phyloP scores from a whole-genome alignment of 1,139 yeast genomes.

The Yamadazyma diddensiae region DNA sequence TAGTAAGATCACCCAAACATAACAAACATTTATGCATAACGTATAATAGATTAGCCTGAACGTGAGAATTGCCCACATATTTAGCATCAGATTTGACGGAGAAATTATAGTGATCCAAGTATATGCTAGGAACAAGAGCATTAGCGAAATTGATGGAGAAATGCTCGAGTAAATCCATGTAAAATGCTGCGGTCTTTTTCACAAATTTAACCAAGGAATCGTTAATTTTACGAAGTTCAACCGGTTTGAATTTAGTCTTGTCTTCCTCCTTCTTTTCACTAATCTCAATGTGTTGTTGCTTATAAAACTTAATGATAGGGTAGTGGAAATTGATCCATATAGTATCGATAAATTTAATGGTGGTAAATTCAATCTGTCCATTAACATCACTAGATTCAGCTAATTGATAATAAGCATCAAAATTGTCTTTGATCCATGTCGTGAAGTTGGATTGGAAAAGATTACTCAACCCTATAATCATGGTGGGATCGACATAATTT shows the following conservation, averaged over 20 bases:
- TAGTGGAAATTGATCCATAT: slow-evolving; percentile 64
- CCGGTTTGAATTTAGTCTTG: slow-evolving; percentile 31
- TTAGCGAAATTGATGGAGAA: slow-evolving; percentile 36
- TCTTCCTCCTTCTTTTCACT: slow-evolving; percentile 11
- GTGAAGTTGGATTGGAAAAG: slow-evolving; percentile 43
- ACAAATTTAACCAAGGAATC: slow-evolving; percentile 49
- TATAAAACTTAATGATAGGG: slow-evolving; percentile 58
- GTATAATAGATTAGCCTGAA: slow-evolving; percentile 43
- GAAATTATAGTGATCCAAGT: slow-evolving; percentile 23
- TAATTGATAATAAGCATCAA: slow-evolving; percentile 20
- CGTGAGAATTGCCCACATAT: slow-evolving; percentile 18
- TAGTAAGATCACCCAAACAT: slow-evolving; percentile 56
- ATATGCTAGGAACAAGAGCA: slow-evolving; percentile 29
- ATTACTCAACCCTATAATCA: slow-evolving; percentile 43
- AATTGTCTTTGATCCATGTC: slow-evolving; percentile 35
- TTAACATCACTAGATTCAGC: slow-evolving; percentile 13
- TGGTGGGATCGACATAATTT: slow-evolving; percentile 40
- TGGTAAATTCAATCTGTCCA: slow-evolving; percentile 25
- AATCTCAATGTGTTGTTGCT: slow-evolving; percentile 35
- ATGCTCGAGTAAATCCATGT: slow-evolving; percentile 34
- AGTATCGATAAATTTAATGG: slow-evolving; percentile 38
- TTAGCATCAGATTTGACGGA: slow-evolving; percentile 14
- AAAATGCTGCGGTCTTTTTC: slow-evolving; percentile 46
- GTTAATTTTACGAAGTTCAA: slow-evolving; percentile 57
- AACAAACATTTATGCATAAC: slow-evolving; percentile 54